Conservation (phyloP, 176 grass and related monocot genomes). For the Dendrocalamus sinicus region DNA sequence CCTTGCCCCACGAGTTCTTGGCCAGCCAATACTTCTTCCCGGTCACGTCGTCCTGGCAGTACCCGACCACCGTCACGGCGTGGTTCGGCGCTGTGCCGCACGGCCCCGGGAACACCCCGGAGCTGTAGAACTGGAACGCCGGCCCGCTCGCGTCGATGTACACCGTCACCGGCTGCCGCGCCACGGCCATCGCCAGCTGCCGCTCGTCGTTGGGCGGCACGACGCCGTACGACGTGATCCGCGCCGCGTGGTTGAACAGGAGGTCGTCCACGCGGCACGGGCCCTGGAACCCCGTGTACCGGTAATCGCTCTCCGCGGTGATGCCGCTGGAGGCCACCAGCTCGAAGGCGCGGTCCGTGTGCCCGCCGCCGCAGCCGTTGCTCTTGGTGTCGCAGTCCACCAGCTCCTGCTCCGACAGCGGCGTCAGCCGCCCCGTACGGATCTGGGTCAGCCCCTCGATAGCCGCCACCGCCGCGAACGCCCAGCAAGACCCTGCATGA, state of each 20-base stretch:
- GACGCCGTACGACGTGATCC: background rate
- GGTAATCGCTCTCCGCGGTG: conserved; percentile 3
- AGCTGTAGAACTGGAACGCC: conserved; percentile 57
- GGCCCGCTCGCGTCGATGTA: conserved; percentile 36
- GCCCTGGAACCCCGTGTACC: background rate
- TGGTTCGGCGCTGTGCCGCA: conserved; percentile 37
- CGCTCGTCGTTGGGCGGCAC: conserved; percentile 43
- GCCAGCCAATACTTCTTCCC: conserved; percentile 48
- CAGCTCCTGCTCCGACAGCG: conserved; percentile 48
- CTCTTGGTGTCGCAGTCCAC: conserved; percentile 35
- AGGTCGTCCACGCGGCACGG: conserved; percentile 12
- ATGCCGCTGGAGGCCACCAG: conserved; percentile 28
- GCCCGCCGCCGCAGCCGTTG: conserved; percentile 31
- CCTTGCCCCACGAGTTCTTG: conserved; percentile 61
- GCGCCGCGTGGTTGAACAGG: conserved; percentile 10
- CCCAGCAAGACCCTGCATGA: conserved; percentile 40
- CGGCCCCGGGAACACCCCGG: conserved; percentile 47
- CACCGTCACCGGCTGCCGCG: conserved; percentile 58
- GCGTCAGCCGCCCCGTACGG: conserved; percentile 28
- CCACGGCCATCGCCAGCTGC: conserved; percentile 44
- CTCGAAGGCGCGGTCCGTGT: conserved; percentile 29
- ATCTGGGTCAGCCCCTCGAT: conserved; percentile 47
- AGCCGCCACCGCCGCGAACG: conserved; percentile 42
- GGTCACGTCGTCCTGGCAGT: conserved; percentile 32
- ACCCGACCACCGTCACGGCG: conserved; percentile 51